Evolutionary conservation across 768 basidiomycete genomes (phyloP).

Genomic region (Mycena maculata): DNA sequence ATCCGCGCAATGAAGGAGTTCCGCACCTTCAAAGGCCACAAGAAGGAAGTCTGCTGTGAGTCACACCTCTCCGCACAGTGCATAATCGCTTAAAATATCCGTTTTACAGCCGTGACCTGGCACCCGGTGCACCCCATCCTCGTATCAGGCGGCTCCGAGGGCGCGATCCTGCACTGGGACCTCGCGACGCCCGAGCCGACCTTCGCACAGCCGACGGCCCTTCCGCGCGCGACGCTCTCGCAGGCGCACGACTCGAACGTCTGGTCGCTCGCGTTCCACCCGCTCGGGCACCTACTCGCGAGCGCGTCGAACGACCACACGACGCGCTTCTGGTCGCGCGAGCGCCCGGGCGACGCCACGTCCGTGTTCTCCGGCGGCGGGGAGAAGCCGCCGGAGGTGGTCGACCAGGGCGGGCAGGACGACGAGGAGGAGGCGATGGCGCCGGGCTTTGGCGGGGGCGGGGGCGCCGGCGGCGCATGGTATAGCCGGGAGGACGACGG

Average conservation of each 20-base stretch:
- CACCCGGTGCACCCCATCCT: constrained; percentile 94
- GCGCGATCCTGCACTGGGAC: constrained; percentile 95
- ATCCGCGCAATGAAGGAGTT: constrained; percentile 98
- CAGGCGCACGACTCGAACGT: constrained; percentile 98
- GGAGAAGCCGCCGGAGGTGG: constrained; percentile 83
- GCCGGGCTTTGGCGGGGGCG: constrained; percentile 72
- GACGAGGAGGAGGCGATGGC: constrained; percentile 80
- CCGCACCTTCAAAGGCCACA: constrained; percentile 92
- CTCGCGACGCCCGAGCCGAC: constrained; percentile 73
- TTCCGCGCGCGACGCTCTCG: constrained; percentile 86
- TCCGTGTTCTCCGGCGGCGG: constrained; percentile 84
- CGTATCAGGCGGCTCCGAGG: constrained; percentile 94
- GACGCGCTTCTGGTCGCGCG: constrained; percentile 97
- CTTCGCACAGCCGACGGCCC: constrained; percentile 54
- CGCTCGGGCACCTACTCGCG: constrained; percentile 93
- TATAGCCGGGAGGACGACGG: constrained; percentile 42
- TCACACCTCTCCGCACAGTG: constrained; percentile 28
- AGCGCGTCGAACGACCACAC: constrained; percentile 98
- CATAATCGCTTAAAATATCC: not conserved
- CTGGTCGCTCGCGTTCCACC: constrained; percentile 96
- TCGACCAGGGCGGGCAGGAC: constrained; percentile 69
- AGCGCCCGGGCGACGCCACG: constrained; percentile 85
- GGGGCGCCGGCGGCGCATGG: constrained; percentile 49
- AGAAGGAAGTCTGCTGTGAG: constrained; percentile 97
- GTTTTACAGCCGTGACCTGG: constrained; percentile 84